Conservation (phyloP, 2,329 filamentous ascomycete genomes). For the Trichoderma aggressivum region DNA sequence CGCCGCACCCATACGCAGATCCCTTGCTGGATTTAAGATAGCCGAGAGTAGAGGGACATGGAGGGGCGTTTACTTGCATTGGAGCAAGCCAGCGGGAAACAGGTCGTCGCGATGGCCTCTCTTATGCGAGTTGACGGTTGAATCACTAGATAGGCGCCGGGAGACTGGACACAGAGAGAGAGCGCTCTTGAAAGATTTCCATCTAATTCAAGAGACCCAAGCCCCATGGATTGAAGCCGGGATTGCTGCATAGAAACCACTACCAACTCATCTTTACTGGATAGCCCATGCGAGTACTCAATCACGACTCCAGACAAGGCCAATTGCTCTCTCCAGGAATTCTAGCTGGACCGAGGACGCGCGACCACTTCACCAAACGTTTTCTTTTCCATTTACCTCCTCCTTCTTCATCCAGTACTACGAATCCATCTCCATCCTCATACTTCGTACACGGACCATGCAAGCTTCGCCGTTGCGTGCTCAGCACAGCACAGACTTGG, state of each 20-base stretch:
- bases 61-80: not conserved
- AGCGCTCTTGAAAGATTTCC: not conserved
- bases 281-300: not conserved
- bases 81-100: not conserved
- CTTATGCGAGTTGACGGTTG: not conserved
- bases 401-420: not conserved
- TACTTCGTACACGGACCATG: not conserved
- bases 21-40: constrained; percentile 6
- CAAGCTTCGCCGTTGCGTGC: not conserved
- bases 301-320: not conserved
- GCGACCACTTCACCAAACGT: not conserved
- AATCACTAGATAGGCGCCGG: not conserved
- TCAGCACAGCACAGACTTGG: not conserved
- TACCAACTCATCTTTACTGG: not conserved
- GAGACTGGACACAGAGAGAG: not conserved
- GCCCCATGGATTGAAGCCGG: not conserved
- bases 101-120: not conserved
- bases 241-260: not conserved
- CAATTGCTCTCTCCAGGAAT: not conserved
- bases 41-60: constrained; percentile 1
- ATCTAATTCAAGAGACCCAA: not conserved
- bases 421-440: not conserved
- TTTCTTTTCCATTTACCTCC: not conserved
- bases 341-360: not conserved
- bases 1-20: not conserved